Percentiles rank a stretch among this genome's conserved stretches.
phyloP scores from a whole-genome alignment of 495 filamentous ascomycete genomes.

The Articulospora tetracladia region DNA sequence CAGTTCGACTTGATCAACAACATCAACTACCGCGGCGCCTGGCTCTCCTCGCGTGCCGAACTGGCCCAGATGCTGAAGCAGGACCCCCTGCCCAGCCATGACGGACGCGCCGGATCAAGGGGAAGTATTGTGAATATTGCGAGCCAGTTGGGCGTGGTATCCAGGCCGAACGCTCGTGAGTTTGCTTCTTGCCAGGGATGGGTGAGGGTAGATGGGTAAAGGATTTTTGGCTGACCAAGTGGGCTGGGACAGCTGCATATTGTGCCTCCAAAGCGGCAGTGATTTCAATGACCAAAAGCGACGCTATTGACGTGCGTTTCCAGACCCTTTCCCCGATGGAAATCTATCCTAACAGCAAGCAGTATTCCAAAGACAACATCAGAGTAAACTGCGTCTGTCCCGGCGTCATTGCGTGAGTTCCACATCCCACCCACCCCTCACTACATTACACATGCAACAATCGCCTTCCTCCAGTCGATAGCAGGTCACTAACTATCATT shows the following conservation, averaged over 20 bases:
- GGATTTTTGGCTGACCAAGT: not conserved
- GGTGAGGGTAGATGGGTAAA: not conserved
- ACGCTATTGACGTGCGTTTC: slow-evolving; percentile 23
- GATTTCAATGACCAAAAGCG: slow-evolving; percentile 37
- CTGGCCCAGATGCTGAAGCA: slow-evolving; percentile 46
- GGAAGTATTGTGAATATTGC: slow-evolving; percentile 52
- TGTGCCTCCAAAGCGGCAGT: slow-evolving; percentile 44
- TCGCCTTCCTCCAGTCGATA: not conserved
- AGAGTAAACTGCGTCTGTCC: slow-evolving; percentile 53
- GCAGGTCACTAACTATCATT: not conserved
- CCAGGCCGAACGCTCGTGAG: slow-evolving; percentile 42
- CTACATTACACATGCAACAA: too few species aligned
- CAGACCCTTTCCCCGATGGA: not conserved
- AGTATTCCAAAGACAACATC: slow-evolving; percentile 36
- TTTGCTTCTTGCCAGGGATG: slow-evolving; percentile 11
- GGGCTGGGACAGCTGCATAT: slow-evolving; percentile 33
- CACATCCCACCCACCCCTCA: not conserved
- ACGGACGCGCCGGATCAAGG: slow-evolving; percentile 31
- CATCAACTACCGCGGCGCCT: slow-evolving; percentile 49
- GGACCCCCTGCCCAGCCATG: slow-evolving; percentile 39
- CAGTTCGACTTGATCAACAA: slow-evolving; percentile 47
- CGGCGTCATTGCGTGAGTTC: slow-evolving; percentile 37
- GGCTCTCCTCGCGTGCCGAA: slow-evolving; percentile 46
- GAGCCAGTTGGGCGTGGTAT: slow-evolving; percentile 50
- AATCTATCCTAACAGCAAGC: not conserved